phyloP scores from a whole-genome alignment of 2,329 filamentous ascomycete genomes.

The Microdochium trichocladiopsis region DNA sequence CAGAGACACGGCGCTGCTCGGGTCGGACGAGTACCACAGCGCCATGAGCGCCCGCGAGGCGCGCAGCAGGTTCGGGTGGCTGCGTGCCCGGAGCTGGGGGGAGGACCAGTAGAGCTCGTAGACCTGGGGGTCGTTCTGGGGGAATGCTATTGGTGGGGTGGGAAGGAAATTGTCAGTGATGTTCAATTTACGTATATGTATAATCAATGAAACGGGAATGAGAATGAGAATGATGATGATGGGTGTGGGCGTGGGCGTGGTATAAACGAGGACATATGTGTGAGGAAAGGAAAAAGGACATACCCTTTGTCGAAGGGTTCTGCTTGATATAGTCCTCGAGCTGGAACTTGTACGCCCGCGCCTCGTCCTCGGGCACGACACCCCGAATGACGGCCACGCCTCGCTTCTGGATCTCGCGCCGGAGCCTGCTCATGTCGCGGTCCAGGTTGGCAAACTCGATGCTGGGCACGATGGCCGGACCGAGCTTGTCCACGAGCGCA shows the following conservation, averaged over 20 bases:
- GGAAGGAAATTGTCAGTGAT: no score
- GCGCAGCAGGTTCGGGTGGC: constrained; percentile 55
- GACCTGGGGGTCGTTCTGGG: constrained; percentile 58
- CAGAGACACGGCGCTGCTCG: constrained; percentile 37
- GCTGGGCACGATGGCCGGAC: constrained; percentile 43
- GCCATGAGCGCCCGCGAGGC: constrained; percentile 57
- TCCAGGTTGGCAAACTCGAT: constrained; percentile 40
- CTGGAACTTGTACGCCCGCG: constrained; percentile 57
- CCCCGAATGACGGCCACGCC: constrained; percentile 59
- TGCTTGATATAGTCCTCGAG: constrained; percentile 57
- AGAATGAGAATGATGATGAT: no score
- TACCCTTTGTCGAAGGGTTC: constrained; percentile 54
- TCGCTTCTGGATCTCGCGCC: constrained; percentile 48
- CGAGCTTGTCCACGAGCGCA: constrained; percentile 33
- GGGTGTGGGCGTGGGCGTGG: no score
- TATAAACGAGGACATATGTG: neutral
- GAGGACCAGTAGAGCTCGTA: constrained; percentile 72
- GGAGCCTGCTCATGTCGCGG: constrained; percentile 23
- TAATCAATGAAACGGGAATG: no score
- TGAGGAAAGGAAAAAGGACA: constrained; percentile 1
- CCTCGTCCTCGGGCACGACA: constrained; percentile 57
- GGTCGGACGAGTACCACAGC: constrained; percentile 51
- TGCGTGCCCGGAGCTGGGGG: constrained; percentile 60
- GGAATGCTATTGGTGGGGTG: constrained; percentile 47
- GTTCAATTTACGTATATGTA: no score